phyloP scores from a whole-genome alignment of 129 eudicot genomes.

The Gnaphalium uliginosum region DNA sequence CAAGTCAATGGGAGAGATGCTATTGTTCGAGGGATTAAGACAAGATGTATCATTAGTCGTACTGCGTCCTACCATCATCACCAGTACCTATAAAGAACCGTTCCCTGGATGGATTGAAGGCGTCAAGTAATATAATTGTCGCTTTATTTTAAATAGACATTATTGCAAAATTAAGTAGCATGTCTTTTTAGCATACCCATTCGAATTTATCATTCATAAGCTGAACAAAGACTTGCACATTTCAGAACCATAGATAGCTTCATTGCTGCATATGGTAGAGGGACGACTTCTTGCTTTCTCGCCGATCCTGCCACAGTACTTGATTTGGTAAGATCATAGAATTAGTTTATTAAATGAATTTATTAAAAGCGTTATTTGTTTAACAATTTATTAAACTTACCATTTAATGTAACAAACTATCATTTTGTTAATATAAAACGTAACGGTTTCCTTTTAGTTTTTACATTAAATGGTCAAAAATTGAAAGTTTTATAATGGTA shows the following conservation, averaged over 20 bases:
- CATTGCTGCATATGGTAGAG: slow-evolving; percentile 27
- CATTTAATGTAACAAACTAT: not conserved
- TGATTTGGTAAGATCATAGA: slow-evolving; percentile 29
- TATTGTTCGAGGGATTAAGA: slow-evolving; percentile 32
- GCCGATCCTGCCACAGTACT: slow-evolving; percentile 13
- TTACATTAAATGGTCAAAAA: too few species aligned
- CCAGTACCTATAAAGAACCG: slow-evolving; percentile 48
- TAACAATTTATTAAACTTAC: not conserved
- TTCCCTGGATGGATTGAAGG: slow-evolving; percentile 75
- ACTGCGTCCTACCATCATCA: slow-evolving; percentile 53
- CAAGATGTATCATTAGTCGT: slow-evolving; percentile 42
- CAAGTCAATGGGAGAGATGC: slow-evolving; percentile 66
- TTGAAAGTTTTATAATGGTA: too few species aligned
- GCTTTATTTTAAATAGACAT: not conserved
- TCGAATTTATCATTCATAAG: not conserved
- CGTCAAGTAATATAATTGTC: slow-evolving; percentile 34
- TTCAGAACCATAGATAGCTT: slow-evolving; percentile 28
- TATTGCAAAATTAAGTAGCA: not conserved
- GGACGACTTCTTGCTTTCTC: slow-evolving; percentile 21
- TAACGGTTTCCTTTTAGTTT: too few species aligned
- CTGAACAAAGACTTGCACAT: not conserved
- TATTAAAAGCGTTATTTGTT: not conserved
- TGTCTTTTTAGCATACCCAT: not conserved
- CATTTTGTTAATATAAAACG: too few species aligned
- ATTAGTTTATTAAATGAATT: not conserved